These are phyloP conservation scores for Orychophragmus violaceus DNA, from an alignment of 345 rosid genomes.

Conservation along the genomic window DNA sequence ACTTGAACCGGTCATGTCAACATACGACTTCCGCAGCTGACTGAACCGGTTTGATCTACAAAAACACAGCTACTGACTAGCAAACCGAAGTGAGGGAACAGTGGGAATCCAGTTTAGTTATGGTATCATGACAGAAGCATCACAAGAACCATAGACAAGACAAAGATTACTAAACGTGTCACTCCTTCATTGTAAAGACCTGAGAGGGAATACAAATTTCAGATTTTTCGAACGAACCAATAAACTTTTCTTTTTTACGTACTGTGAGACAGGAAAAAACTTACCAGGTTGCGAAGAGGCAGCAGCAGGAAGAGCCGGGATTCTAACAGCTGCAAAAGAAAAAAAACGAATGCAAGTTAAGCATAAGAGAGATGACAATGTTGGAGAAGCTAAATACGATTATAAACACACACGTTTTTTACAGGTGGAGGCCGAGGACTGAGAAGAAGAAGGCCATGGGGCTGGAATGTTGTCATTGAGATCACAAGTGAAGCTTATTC, in stretches of 20 bases:
- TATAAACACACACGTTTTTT: conserved; percentile 49
- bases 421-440: conserved; percentile 60
- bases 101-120: conserved; percentile 11
- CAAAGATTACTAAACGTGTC: conserved; percentile 30
- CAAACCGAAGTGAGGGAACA: conserved; percentile 12
- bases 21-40: conserved; percentile 13
- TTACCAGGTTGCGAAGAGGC: conserved; percentile 71
- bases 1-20: conserved; percentile 20
- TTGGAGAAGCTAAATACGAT: background rate
- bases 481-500: conserved; percentile 93
- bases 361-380: background rate
- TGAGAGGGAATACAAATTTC: conserved; percentile 22
- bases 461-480: conserved; percentile 96
- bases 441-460: conserved; percentile 73
- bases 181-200: conserved; percentile 42
- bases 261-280: conserved; percentile 3
- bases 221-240: background rate
- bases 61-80: conserved; percentile 15
- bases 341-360: background rate
- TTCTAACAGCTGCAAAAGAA: conserved; percentile 55
- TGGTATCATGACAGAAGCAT: conserved; percentile 27
- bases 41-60: conserved; percentile 24
- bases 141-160: conserved; percentile 29
- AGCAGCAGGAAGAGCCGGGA: conserved; percentile 95
- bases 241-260: background rate